phyloP scores from a whole-genome alignment of 2,329 filamentous ascomycete species.

The Fusarium vanettenii region DNA sequence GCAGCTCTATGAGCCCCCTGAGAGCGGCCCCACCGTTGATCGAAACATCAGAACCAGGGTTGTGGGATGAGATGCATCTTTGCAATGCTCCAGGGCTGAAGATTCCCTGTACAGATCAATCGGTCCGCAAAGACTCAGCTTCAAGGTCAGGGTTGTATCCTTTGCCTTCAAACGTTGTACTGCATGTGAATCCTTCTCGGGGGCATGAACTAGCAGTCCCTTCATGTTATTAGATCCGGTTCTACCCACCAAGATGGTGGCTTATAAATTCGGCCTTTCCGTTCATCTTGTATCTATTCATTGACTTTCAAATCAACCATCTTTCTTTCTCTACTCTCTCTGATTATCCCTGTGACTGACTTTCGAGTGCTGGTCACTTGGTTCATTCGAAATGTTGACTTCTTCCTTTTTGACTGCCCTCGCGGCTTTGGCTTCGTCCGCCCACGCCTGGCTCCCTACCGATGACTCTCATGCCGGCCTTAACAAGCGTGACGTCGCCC shows the following conservation, averaged over 20 bases:
- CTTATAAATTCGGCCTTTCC: background rate
- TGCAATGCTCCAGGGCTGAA: background rate
- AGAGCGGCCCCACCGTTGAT: background rate
- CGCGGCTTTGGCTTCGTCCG: constrained; percentile 23
- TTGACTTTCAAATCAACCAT: background rate
- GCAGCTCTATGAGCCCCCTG: background rate
- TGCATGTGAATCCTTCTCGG: background rate
- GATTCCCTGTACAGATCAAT: background rate
- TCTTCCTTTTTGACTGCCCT: constrained; percentile 15
- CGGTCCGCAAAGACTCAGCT: background rate
- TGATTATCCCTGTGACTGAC: background rate
- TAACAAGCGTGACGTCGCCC: constrained; percentile 5
- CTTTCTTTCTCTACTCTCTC: background rate
- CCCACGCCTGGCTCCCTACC: constrained; percentile 36
- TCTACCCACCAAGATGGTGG: background rate
- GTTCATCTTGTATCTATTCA: background rate
- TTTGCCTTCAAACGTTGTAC: background rate
- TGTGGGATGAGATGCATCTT: background rate
- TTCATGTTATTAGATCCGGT: background rate
- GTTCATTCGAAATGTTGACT: constrained; percentile 18
- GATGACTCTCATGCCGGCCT: background rate
- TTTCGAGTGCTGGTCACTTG: background rate
- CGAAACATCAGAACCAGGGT: background rate
- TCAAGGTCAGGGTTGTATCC: background rate
- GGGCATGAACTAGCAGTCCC: constrained; percentile 7